These are phyloP conservation scores for Lactarius indigo DNA, from an alignment of 768 basidiomycete species.

Conservation along the genomic window DNA sequence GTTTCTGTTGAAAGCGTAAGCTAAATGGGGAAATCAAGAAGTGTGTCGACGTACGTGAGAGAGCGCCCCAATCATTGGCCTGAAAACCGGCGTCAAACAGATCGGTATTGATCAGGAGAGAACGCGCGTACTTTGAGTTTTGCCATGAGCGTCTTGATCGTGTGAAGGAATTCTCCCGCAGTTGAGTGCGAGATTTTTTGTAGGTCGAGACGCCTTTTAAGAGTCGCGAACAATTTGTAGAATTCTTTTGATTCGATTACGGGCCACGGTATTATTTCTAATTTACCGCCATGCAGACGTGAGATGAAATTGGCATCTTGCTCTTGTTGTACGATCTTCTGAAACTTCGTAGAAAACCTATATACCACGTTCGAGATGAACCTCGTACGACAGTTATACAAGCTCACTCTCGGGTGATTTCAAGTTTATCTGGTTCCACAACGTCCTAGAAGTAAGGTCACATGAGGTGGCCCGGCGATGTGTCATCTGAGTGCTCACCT, in stretches of 20 bases:
- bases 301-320: conserved; percentile 62
- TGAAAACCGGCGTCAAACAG: conserved; percentile 24
- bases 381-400: not conserved
- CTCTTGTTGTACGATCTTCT: conserved; percentile 59
- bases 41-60: conserved; percentile 47
- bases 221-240: conserved; percentile 46
- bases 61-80: conserved; percentile 61
- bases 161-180: conserved; percentile 52
- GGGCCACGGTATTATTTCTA: conserved; percentile 56
- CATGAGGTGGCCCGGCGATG: not conserved
- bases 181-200: conserved; percentile 46
- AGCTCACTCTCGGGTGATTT: conserved; percentile 54
- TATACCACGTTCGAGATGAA: not conserved
- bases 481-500: conserved; percentile 34
- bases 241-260: conserved; percentile 44
- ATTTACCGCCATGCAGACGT: conserved; percentile 49
- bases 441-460: conserved; percentile 44
- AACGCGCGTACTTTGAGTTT: conserved; percentile 48
- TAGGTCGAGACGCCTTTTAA: conserved; percentile 46
- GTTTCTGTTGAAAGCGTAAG: conserved; percentile 36
- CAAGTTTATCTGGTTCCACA: conserved; percentile 54
- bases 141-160: conserved; percentile 61
- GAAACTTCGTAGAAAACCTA: conserved; percentile 54
- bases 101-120: not conserved
- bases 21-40: not conserved